Evolutionary conservation across 495 filamentous ascomycete species (phyloP).

Genomic region (Aspergillus nidulans): DNA sequence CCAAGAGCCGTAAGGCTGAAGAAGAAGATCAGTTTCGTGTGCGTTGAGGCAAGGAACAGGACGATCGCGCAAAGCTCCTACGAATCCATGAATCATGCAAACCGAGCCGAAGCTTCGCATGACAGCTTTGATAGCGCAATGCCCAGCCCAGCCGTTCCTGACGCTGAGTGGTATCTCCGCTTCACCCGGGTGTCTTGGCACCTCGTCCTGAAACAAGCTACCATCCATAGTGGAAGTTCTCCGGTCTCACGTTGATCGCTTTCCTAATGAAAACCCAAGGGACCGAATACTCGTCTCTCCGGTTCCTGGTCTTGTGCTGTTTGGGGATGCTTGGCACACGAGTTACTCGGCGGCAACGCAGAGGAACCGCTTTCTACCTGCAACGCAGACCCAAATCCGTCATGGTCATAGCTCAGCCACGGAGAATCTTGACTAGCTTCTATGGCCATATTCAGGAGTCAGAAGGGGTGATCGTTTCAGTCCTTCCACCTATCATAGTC

Average conservation of each 20-base stretch:
- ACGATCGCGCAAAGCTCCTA: not conserved
- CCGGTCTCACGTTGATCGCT: conserved; percentile 15
- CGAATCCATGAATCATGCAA: not conserved
- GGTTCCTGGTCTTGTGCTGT: not conserved
- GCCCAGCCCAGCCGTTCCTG: not conserved
- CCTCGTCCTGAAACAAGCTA: conserved; percentile 15
- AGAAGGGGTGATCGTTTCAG: conserved; percentile 10
- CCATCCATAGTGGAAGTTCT: conserved; percentile 19
- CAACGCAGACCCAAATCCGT: not conserved
- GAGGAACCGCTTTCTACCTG: not conserved
- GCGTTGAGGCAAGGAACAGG: not conserved
- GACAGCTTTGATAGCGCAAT: not conserved
- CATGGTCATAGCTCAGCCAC: not conserved
- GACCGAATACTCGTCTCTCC: not conserved
- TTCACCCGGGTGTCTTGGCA: conserved; percentile 13
- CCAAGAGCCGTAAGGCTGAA: not conserved
- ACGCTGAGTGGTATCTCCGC: conserved; percentile 1
- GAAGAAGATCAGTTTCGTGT: not conserved
- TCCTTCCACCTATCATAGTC: conserved; percentile 10
- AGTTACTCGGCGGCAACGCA: not conserved
- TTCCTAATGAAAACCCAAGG: not conserved
- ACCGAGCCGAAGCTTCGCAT: not conserved
- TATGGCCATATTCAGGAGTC: not conserved
- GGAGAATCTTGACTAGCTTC: not conserved
- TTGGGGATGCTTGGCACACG: not conserved